Conservation (phyloP, 2,329 filamentous ascomycete genomes). For the Botrytis tulipae region DNA sequence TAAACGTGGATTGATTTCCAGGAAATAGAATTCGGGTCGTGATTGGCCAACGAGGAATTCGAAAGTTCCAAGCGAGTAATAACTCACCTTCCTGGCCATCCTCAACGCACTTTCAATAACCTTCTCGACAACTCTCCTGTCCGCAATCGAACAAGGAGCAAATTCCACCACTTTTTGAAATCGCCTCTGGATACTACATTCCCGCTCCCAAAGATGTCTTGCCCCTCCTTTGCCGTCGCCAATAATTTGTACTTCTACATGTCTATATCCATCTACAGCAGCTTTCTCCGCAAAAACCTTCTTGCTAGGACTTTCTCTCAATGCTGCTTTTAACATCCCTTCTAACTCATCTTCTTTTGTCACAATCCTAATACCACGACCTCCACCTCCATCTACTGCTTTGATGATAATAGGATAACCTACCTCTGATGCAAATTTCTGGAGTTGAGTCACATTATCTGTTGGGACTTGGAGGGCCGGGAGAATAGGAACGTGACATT, state of each 20-base stretch:
- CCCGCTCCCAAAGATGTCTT: conserved; percentile 46
- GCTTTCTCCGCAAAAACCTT: conserved; percentile 58
- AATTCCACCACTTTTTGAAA: conserved; percentile 58
- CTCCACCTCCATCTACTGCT: conserved; percentile 60
- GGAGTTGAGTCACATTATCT: conserved; percentile 59
- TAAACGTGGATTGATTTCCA: conserved; percentile 36
- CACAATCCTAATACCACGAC: conserved; percentile 62
- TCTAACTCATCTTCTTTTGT: conserved; percentile 49
- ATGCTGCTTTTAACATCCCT: conserved; percentile 53
- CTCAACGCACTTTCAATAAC: conserved; percentile 49
- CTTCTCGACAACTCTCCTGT: conserved; percentile 41
- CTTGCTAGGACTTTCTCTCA: conserved; percentile 59
- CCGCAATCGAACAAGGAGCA: conserved; percentile 61
- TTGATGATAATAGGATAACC: conserved; percentile 56
- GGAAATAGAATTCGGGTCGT: conserved; percentile 44
- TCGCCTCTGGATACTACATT: conserved; percentile 51
- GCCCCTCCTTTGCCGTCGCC: conserved; percentile 51
- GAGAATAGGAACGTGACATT: conserved; percentile 65
- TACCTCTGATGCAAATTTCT: conserved; percentile 43
- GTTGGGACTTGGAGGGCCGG: conserved; percentile 67
- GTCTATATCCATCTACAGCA: conserved; percentile 57
- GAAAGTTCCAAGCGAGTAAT: conserved; percentile 61
- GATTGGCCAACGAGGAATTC: conserved; percentile 59
- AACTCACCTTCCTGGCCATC: conserved; percentile 52
- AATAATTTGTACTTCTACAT: conserved; percentile 52